Base-by-base conservation (phyloP, 1,284 basidiomycete genomes). In the Trametes pubescens region DNA sequence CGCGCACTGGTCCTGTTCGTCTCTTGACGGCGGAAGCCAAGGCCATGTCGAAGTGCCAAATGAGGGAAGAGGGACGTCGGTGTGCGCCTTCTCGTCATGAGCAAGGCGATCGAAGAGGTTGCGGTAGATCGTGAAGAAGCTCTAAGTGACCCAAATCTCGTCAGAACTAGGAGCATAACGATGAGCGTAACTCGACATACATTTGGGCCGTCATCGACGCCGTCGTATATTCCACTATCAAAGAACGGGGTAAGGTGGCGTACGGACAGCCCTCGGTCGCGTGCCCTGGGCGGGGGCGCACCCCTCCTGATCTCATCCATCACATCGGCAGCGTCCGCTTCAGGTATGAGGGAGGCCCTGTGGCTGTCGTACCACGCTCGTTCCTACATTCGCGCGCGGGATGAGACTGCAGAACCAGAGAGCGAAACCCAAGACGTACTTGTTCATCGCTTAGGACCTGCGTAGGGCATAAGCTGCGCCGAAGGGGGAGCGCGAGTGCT, bases 351-450 rank as follows among this genome's bases (percentile, higher is more conserved):
- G n/a, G 92, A 91, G 37, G 94, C 91, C 51, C 93, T 87, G 76
- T 99, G 96, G n/a, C 90, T 90, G 76, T 99, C 97, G 76, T 99
- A 99, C 94, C 96, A 99, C 47, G 97, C 96, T 66, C 97, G 84
- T 84, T 99, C 96, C 93, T 96, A 85, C 81, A 21, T 34, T 72
- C 67, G 44, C 38, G 66, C 68, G 64, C 14, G 2, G 37, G 26
- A 40, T 22, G 61, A 64, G 55, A 61, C 29, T 54, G 21, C 9
- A 34, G 40, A 43, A 22, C 16, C 4, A 22, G 47, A 52, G 44
- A 35, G 21, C 34, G 44, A 59, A 48, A 57, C 66, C 86, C 18
- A 5, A 34, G n/a, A 64, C 61, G 78, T 78, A 94, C 95, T 84
- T 97, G 94, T 60, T 96, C 94, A 75, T 98, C 96, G 71, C 92